Conservation (phyloP, 2,329 filamentous ascomycete species). For the Talaromyces funiculosus region DNA sequence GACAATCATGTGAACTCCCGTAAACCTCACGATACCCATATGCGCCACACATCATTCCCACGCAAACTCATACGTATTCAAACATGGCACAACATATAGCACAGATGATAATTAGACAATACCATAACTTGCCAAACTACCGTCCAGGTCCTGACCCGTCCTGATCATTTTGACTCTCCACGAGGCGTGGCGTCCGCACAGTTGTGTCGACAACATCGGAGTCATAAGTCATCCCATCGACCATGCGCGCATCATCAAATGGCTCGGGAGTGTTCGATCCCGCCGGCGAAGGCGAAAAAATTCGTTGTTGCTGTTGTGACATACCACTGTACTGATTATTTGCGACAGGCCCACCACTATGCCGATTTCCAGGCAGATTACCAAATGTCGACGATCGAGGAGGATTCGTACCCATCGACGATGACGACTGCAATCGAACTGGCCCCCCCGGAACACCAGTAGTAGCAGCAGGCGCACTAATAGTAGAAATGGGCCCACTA, state of each 20-base stretch:
- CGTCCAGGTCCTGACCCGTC: conserved; percentile 14
- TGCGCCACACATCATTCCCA: conserved; percentile 19
- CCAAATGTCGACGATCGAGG: conserved; percentile 34
- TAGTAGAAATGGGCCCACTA: conserved; percentile 67
- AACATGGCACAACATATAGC: background rate
- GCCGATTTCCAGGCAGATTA: conserved; percentile 27
- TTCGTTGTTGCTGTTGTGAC: conserved; percentile 23
- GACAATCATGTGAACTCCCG: conserved; percentile 10
- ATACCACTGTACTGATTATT: conserved; percentile 19
- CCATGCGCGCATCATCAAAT: conserved; percentile 54
- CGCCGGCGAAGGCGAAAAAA: conserved; percentile 27
- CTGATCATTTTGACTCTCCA: conserved; percentile 27
- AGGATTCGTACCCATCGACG: background rate
- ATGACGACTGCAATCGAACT: conserved; percentile 1
- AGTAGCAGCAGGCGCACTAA: conserved; percentile 28
- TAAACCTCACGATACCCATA: background rate
- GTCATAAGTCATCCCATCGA: conserved; percentile 62
- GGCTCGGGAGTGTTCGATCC: conserved; percentile 38
- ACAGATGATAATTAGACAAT: background rate
- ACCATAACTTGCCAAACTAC: no score
- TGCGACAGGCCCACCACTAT: background rate
- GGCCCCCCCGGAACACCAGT: background rate
- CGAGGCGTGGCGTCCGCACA: conserved; percentile 51
- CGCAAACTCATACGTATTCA: conserved; percentile 7
- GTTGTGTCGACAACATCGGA: conserved; percentile 61